A percentile compares a stretch with the other conserved stretches of the same genome.
These are phyloP conservation scores for Triticum aestivum DNA, from an alignment of 176 grass and related monocot genomes.

Conservation along the genomic window IWGSC_CS_RefSeq_v2.1 NC_057800.1:27035237-27035736, in stretches of 20 bases:
- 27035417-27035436: not conserved
- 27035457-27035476: not conserved
- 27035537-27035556: not conserved
- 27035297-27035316: slow-evolving; percentile 6
- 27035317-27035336: slow-evolving; percentile 19
- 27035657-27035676: no score
- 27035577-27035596: no score
- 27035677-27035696: no score
- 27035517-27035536: not conserved
- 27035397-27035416: not conserved
- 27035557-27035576: not conserved
- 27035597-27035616: no score
- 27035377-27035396: not conserved
- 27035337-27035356: slow-evolving; percentile 20
- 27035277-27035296: slow-evolving; percentile 1
- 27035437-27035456: not conserved
- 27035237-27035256: not conserved
- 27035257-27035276: not conserved
- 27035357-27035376: no score
- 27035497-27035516: not conserved
- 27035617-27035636: no score
- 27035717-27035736: no score
- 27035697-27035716: no score
- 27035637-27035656: no score
- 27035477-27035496: not conserved